These are phyloP conservation scores for Cyberlindnera saturnus DNA, from an alignment of 805 yeast genomes.

Conservation along the genomic window DNA sequence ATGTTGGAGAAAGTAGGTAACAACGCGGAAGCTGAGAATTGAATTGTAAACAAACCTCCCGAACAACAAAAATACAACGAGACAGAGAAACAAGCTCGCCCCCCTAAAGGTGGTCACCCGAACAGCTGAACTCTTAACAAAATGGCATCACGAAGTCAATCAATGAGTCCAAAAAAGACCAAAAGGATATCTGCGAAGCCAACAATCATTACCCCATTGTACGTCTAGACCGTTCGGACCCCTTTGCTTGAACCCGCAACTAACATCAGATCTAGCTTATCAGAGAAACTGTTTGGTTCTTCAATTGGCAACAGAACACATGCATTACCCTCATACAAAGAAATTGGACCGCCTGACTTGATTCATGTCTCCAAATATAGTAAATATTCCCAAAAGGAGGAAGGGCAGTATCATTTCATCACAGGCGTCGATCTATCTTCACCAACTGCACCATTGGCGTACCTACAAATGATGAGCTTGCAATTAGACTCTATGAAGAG, in stretches of 20 bases:
- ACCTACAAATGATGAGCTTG: constrained; percentile 33
- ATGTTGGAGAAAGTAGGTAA: too few species aligned
- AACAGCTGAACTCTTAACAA: too few species aligned
- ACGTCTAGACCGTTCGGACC: constrained; percentile 2
- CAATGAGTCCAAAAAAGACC: neutral
- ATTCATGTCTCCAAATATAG: constrained; percentile 40
- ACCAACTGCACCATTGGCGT: constrained; percentile 40
- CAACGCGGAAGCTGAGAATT: too few species aligned
- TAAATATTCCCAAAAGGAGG: constrained; percentile 30
- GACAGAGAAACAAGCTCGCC: too few species aligned
- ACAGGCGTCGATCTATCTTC: constrained; percentile 44
- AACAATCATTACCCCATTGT: constrained; percentile 16
- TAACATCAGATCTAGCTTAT: constrained; percentile 26
- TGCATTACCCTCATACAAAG: constrained; percentile 32
- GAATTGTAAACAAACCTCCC: too few species aligned
- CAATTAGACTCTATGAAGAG: constrained; percentile 15
- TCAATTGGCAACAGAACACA: constrained; percentile 46
- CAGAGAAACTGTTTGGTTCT: constrained; percentile 45
- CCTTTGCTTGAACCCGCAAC: neutral
- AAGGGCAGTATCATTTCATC: constrained; percentile 43
- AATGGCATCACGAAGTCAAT: too few species aligned
- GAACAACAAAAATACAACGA: too few species aligned
- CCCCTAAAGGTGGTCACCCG: too few species aligned
- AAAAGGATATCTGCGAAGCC: constrained; percentile 5
- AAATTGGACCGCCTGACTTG: constrained; percentile 74